A percentile compares a stretch with the other conserved stretches of the same genome.
Evolutionary conservation across 495 filamentous ascomycete genomes (phyloP).

Genomic region (Tuber brumale): DNA sequence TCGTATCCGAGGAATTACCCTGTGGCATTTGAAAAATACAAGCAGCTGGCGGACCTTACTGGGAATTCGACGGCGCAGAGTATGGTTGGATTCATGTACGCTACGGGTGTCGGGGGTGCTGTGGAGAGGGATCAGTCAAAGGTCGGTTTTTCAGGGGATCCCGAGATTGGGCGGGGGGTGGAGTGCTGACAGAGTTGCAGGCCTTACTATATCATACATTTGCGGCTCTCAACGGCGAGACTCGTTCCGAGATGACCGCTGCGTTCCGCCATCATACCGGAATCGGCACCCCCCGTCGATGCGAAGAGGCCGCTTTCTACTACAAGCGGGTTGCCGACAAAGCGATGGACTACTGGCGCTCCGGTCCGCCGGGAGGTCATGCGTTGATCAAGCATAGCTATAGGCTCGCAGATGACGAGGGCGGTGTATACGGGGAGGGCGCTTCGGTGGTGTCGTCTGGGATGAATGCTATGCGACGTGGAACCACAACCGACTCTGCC

Average conservation of each 20-base stretch:
- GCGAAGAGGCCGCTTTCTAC: slow-evolving; percentile 74
- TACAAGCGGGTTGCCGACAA: slow-evolving; percentile 95
- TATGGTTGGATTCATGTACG: slow-evolving; percentile 95
- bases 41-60: slow-evolving; percentile 63
- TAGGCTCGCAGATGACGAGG: slow-evolving; percentile 76
- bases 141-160: slow-evolving; percentile 12
- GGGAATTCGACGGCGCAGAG: slow-evolving; percentile 89
- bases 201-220: slow-evolving; percentile 92
- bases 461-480: slow-evolving; percentile 66
- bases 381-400: slow-evolving; percentile 67
- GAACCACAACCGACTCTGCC: slow-evolving; percentile 59
- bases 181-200: slow-evolving; percentile 19
- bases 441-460: slow-evolving; percentile 88
- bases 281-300: slow-evolving; percentile 76
- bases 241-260: slow-evolving; percentile 85
- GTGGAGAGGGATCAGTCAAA: slow-evolving; percentile 87
- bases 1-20: slow-evolving; percentile 77
- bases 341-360: slow-evolving; percentile 73
- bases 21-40: slow-evolving; percentile 74
- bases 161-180: not conserved
- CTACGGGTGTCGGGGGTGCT: slow-evolving; percentile 76
- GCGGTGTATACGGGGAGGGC: slow-evolving; percentile 90
- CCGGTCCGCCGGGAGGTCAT: slow-evolving; percentile 86
- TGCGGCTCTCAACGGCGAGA: slow-evolving; percentile 76
- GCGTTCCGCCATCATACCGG: slow-evolving; percentile 81